Evolutionary conservation across 257 asterid species (phyloP).

Genomic region (Euphrasia confusa): DNA sequence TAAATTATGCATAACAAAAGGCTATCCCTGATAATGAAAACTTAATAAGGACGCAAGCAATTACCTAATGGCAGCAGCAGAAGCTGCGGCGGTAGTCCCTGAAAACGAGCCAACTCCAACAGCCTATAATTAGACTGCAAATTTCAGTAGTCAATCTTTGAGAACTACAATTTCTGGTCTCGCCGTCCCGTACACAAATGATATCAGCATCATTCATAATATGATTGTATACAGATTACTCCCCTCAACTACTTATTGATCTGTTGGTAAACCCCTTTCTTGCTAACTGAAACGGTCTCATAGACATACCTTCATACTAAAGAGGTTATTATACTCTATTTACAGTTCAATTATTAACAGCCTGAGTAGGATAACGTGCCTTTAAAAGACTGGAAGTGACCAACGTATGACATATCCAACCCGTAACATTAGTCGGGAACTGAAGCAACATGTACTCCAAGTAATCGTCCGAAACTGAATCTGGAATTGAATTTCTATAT

Average conservation of each 20-base stretch:
- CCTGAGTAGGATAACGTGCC: conserved; percentile 60
- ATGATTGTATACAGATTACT: conserved; percentile 2
- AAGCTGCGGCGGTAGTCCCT: conserved; percentile 89
- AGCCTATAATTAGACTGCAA: conserved; percentile 52
- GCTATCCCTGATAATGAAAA: conserved; percentile 8
- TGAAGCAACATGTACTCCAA: conserved; percentile 87
- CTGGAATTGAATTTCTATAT: conserved; percentile 35
- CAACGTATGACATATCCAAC: conserved; percentile 93
- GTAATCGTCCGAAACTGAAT: conserved; percentile 89
- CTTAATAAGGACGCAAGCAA: conserved; percentile 14
- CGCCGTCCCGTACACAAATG: conserved; percentile 1
- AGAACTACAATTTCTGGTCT: conserved; percentile 16
- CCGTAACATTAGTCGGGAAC: conserved; percentile 95
- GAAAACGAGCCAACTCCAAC: conserved; percentile 92
- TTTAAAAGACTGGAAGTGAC: conserved; percentile 94
- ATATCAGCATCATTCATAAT: conserved; percentile 15
- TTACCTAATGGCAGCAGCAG: conserved; percentile 96
- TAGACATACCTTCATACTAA: conserved; percentile 3
- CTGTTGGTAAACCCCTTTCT: too few species aligned
- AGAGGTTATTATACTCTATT: neutral
- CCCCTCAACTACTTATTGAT: too few species aligned
- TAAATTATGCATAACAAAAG: neutral
- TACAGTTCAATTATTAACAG: conserved; percentile 20
- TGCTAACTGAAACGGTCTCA: neutral
- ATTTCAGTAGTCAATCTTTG: conserved; percentile 23